Conservation (phyloP, 169 alveolate species). For the Plasmodium knowlesi region DNA sequence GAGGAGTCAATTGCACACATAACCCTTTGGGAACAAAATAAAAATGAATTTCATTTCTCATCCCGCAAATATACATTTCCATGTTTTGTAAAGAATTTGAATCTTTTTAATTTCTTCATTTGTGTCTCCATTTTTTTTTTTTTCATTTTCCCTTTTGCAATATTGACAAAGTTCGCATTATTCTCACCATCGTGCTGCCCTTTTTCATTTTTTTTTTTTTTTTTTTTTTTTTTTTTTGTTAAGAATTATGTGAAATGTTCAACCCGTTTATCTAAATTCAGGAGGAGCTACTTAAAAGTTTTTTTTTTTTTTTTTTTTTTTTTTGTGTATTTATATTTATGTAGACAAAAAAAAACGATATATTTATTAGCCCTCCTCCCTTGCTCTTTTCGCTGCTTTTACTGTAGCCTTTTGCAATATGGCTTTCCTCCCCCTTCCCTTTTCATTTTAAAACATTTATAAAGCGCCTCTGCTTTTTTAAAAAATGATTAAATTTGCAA, state of each 20-base stretch:
- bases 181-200: neutral
- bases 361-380: neutral
- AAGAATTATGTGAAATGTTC: neutral
- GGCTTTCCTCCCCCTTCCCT: neutral
- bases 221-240: neutral
- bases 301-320: neutral
- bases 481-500: neutral
- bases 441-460: constrained; percentile 4
- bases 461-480: neutral
- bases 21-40: neutral
- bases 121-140: neutral
- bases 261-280: neutral
- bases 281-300: neutral
- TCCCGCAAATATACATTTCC: neutral
- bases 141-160: neutral
- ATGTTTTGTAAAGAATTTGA: constrained; percentile 4
- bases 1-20: neutral
- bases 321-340: neutral
- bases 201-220: neutral
- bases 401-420: neutral
- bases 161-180: neutral
- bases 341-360: neutral
- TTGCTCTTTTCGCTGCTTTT: neutral
- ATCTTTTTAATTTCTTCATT: constrained; percentile 23
- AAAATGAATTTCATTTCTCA: neutral